Evolutionary conservation across 2,329 filamentous ascomycete species (phyloP).

Genomic region (Chaetomiaceae sp.): DNA sequence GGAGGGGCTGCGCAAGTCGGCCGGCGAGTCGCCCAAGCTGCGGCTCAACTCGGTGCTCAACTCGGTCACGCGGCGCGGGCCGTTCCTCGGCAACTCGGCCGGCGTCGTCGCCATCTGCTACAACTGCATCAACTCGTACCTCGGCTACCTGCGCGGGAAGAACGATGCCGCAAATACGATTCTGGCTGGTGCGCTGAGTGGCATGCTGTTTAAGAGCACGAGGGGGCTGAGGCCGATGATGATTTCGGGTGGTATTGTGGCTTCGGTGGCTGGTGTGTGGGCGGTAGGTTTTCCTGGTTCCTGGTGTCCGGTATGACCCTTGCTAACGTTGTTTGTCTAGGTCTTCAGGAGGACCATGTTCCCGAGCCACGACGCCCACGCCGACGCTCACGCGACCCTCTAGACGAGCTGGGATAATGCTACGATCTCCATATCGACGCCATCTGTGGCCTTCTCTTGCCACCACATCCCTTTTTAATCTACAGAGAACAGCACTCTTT

Average conservation of each 20-base stretch:
- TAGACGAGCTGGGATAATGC: conserved; percentile 6
- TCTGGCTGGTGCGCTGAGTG: conserved; percentile 77
- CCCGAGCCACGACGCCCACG: conserved; percentile 32
- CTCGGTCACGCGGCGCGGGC: conserved; percentile 85
- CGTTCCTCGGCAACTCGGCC: conserved; percentile 93
- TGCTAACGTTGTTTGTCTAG: conserved; percentile 25
- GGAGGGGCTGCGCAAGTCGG: conserved; percentile 80
- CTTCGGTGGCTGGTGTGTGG: conserved; percentile 79
- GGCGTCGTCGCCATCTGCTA: conserved; percentile 95
- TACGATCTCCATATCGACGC: background rate
- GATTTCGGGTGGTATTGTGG: conserved; percentile 89
- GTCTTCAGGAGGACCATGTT: conserved; percentile 40
- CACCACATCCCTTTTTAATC: conserved; percentile 20
- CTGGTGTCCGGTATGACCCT: background rate
- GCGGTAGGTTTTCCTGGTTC: conserved; percentile 60
- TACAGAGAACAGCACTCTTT: conserved; percentile 19
- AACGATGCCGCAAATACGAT: conserved; percentile 91
- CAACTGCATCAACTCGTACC: conserved; percentile 83
- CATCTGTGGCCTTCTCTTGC: conserved; percentile 1
- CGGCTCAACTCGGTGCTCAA: conserved; percentile 93
- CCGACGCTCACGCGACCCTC: conserved; percentile 12
- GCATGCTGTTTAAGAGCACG: conserved; percentile 96
- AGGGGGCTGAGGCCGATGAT: conserved; percentile 86
- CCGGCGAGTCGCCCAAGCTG: conserved; percentile 76
- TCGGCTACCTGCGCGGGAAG: conserved; percentile 75